Conservation (phyloP, 2,329 filamentous ascomycete species). For the Endoconidiophora polonica region DNA sequence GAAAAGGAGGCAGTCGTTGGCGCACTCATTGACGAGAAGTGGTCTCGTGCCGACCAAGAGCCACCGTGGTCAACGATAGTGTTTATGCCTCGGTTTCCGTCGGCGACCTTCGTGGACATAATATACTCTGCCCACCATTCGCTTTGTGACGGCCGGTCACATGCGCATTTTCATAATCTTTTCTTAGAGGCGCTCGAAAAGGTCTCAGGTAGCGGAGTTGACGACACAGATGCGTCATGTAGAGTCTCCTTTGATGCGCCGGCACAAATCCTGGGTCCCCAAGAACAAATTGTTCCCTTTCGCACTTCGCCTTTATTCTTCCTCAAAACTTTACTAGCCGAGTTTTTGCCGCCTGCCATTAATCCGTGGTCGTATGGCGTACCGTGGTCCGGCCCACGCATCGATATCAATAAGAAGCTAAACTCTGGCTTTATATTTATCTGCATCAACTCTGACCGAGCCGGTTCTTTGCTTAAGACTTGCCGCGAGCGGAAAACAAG, state of each 20-base stretch:
- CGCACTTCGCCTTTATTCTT: constrained; percentile 25
- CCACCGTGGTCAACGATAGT: constrained; percentile 33
- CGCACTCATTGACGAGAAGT: constrained; percentile 24
- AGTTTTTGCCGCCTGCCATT: constrained; percentile 26
- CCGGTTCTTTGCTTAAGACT: constrained; percentile 21
- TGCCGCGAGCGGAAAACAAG: constrained; percentile 27
- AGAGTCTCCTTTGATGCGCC: constrained; percentile 16
- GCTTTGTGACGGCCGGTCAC: constrained; percentile 34
- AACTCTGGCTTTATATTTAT: constrained; percentile 23
- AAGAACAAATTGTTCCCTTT: constrained; percentile 27
- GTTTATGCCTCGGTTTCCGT: constrained; percentile 15
- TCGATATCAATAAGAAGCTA: constrained; percentile 23
- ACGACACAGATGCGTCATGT: neutral
- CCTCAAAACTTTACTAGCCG: constrained; percentile 23
- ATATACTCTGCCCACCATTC: constrained; percentile 36
- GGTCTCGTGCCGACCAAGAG: constrained; percentile 19
- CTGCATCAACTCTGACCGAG: constrained; percentile 18
- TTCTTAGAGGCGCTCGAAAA: constrained; percentile 22
- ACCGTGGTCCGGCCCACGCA: constrained; percentile 24
- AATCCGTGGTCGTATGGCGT: constrained; percentile 14
- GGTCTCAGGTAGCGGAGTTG: constrained; percentile 22
- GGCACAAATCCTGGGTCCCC: constrained; percentile 22
- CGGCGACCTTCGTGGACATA: constrained; percentile 21
- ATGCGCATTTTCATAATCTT: constrained; percentile 28
- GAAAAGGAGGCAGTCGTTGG: too few species aligned